Percentiles rank a stretch among this genome's conserved stretches.
Conservation (phyloP, 164 flowering plant species). For the Tinospora cordifolia region DNA sequence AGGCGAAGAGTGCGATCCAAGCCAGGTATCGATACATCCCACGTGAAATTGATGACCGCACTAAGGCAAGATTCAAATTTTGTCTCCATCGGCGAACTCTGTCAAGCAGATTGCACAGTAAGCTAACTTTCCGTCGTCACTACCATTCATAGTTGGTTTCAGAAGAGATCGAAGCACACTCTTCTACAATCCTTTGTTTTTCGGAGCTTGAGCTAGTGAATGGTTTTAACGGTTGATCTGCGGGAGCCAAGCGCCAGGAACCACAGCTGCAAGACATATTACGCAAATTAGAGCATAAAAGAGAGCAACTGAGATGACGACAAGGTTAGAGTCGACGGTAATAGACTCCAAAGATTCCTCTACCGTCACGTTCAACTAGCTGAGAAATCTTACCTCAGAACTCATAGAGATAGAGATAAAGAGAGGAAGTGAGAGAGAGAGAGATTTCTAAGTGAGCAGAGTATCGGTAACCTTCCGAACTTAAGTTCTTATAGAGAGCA, state of each 20-base stretch:
- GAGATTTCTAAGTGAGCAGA: too few species aligned
- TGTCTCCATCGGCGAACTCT: slow-evolving; percentile 72
- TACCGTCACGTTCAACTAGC: slow-evolving; percentile 20
- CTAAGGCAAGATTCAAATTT: slow-evolving; percentile 67
- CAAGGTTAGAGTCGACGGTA: slow-evolving; percentile 59
- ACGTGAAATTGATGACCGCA: slow-evolving; percentile 86
- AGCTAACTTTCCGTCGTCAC: slow-evolving; percentile 24
- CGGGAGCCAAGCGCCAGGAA: slow-evolving; percentile 84
- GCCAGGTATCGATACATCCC: slow-evolving; percentile 75
- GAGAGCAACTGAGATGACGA: slow-evolving; percentile 78
- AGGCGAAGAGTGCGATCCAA: slow-evolving; percentile 73
- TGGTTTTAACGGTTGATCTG: slow-evolving; percentile 18
- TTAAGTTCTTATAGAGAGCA: background rate
- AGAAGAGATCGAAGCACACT: slow-evolving; percentile 67
- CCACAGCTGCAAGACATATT: slow-evolving; percentile 78
- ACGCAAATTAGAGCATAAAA: slow-evolving; percentile 85
- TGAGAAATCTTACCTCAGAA: slow-evolving; percentile 28
- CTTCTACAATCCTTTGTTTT: slow-evolving; percentile 81
- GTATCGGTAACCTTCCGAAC: background rate
- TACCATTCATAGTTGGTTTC: slow-evolving; percentile 31
- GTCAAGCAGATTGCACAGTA: slow-evolving; percentile 86
- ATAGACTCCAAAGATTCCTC: slow-evolving; percentile 15
- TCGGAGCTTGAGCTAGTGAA: slow-evolving; percentile 15
- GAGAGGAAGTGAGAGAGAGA: background rate
- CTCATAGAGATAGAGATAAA: slow-evolving; percentile 28